Evolutionary conservation across 139 green algal genomes (phyloP), one percentile per base, ranked within the genome.

Genomic region (Axilococcus clingmanii): DNA sequence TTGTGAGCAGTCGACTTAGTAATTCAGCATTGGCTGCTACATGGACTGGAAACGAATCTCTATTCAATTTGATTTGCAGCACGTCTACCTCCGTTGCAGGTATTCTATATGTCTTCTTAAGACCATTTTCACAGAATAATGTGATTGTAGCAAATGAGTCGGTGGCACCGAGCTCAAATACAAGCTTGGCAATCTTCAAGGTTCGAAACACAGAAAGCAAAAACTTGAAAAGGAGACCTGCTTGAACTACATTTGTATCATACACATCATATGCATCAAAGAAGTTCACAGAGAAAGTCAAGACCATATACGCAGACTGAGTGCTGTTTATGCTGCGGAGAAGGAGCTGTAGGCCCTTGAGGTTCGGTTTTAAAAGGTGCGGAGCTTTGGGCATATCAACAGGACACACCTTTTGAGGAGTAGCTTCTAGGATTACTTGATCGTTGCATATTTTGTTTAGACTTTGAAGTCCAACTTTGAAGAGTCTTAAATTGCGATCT

Each of bases 311-410:
- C 17, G 79, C 81, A 9, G 77, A 82, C 4, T 62, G 60, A 3
- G 77, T 69, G 11, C 60, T 72, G 61, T 87, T 90, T 33, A 90
- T 81, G 51, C 40, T 57, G 2, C 77, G 57, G 57, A 89, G 12
- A 14, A 19, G 12, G 33, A 29, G 14, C 33, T 57, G 29, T 17
- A 14, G 32, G 19, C 36, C 37, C 20, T 22, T n/a, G 12, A 32
- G 9, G 9, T 17, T 38, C 12, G 9, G 12, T 9, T 17, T 17
- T 12, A 17, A 17, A 38, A 38, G 33, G 9, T 12, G 33, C 33
- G 12, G 33, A 38, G 9, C 33, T 14, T 25, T 30, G 20, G 2
- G 9, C 33, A 9, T 1, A 23, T 19, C 15, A 31, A n/a, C n/a
- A 40, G 23, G 14, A 2, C 44, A 7, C 19, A 78, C 76, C 62